phyloP scores from a whole-genome alignment of 345 rosid genomes.

The Microcos paniculata region DNA sequence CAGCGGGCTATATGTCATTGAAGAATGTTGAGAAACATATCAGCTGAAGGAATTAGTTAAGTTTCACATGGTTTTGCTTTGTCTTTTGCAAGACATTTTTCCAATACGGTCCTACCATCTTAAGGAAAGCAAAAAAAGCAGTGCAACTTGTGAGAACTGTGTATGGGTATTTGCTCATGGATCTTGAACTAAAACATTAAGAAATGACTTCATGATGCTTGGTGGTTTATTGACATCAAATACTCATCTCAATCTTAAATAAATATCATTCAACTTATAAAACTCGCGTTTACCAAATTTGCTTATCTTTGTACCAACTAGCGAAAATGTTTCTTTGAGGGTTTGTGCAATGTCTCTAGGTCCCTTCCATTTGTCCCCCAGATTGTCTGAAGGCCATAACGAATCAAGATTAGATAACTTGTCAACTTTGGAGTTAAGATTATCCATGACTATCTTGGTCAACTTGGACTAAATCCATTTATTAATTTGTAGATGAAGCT shows the following conservation, averaged over 20 bases:
- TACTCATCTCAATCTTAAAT: conserved; percentile 1
- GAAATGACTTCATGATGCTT: conserved; percentile 3
- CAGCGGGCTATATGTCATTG: not conserved
- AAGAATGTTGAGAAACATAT: conserved; percentile 3
- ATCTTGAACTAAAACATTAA: not conserved
- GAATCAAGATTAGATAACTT: not conserved
- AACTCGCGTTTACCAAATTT: not conserved
- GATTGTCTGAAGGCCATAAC: not conserved
- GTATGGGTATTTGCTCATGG: not conserved
- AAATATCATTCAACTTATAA: not conserved
- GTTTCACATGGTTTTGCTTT: conserved; percentile 23
- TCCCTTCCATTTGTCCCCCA: conserved; percentile 8
- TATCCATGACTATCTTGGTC: not conserved
- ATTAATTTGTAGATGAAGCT: conserved; percentile 2
- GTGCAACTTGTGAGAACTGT: conserved; percentile 6
- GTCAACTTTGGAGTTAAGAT: not conserved
- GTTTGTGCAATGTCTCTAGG: not conserved
- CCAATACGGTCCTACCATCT: conserved; percentile 4
- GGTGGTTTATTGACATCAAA: not conserved
- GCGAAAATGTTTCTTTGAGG: not conserved
- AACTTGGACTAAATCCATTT: conserved; percentile 1
- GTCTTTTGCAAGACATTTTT: conserved; percentile 10
- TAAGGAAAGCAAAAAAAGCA: not conserved
- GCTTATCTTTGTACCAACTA: conserved; percentile 14
- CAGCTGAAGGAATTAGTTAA: conserved; percentile 12